phyloP scores from a whole-genome alignment of 73 alveolate species.

The Uronychia binucleata region DNA sequence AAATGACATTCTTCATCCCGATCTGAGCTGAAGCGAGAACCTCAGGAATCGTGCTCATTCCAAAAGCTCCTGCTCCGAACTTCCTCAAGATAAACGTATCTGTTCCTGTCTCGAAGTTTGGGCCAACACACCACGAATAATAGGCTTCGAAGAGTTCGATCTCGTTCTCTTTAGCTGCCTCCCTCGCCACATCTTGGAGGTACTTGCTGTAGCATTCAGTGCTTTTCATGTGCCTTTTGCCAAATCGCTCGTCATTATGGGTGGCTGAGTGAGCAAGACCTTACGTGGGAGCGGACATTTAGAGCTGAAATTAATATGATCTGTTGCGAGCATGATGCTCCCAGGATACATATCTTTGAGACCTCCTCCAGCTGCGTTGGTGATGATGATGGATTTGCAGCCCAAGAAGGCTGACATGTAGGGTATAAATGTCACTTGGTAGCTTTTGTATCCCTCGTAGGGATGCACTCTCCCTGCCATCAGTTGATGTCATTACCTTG shows the following conservation, averaged over 20 bases:
- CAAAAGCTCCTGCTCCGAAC: conserved; percentile 49
- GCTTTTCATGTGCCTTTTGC: neutral
- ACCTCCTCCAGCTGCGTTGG: conserved; percentile 58
- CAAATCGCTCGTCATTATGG: conserved; percentile 11
- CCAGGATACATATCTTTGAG: conserved; percentile 30
- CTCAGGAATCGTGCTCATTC: conserved; percentile 61
- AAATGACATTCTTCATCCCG: conserved; percentile 21
- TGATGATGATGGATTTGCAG: conserved; percentile 24
- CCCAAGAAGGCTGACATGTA: conserved; percentile 39
- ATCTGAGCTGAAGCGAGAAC: conserved; percentile 22
- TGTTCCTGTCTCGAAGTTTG: conserved; percentile 30
- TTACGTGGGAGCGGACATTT: conserved; percentile 21
- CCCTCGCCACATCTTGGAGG: conserved; percentile 11
- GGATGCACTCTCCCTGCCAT: conserved; percentile 35
- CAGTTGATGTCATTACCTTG: neutral
- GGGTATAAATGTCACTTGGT: conserved; percentile 34
- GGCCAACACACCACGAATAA: conserved; percentile 42
- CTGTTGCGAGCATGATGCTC: conserved; percentile 19
- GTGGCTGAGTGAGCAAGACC: neutral
- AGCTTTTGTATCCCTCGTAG: conserved; percentile 42
- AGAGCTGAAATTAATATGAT: conserved; percentile 10
- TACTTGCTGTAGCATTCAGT: neutral
- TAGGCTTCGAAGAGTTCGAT: conserved; percentile 21
- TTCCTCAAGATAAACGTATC: conserved; percentile 18
- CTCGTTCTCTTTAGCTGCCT: neutral